Evolutionary conservation across 805 yeast species (phyloP).

Genomic region (Yarrowia keelungensis): DNA sequence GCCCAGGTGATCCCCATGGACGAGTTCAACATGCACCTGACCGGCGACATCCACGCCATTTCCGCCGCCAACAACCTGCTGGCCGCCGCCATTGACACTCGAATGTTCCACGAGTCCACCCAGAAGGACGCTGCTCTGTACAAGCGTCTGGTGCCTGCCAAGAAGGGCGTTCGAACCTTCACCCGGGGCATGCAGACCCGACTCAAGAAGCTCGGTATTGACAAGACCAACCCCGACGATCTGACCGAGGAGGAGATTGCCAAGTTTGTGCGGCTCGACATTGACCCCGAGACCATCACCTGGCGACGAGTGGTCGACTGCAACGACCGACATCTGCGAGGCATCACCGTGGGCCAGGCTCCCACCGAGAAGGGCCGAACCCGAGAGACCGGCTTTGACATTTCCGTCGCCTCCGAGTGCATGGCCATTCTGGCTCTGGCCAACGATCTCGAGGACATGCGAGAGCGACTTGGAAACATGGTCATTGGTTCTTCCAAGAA

Average conservation of each 20-base stretch:
- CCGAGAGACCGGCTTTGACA: constrained; percentile 91
- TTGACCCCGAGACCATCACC: constrained; percentile 88
- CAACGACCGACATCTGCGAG: constrained; percentile 90
- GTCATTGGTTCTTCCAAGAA: constrained; percentile 81
- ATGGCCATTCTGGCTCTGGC: constrained; percentile 95
- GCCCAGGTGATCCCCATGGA: constrained; percentile 99
- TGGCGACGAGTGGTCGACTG: constrained; percentile 94
- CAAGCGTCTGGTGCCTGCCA: constrained; percentile 83
- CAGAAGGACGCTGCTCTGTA: constrained; percentile 82
- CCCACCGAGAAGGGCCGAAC: constrained; percentile 90
- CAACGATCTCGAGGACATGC: constrained; percentile 78
- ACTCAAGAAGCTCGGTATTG: constrained; percentile 76
- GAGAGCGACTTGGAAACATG: constrained; percentile 84
- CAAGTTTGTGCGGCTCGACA: constrained; percentile 80
- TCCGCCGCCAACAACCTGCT: constrained; percentile 90
- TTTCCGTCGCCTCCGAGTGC: constrained; percentile 93
- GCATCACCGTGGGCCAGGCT: constrained; percentile 87
- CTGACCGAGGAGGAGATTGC: constrained; percentile 77
- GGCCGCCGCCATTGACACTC: constrained; percentile 96
- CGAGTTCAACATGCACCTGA: constrained; percentile 95
- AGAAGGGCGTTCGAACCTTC: constrained; percentile 77
- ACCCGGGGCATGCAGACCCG: constrained; percentile 80
- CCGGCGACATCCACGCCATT: constrained; percentile 98
- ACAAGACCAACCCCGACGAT: constrained; percentile 76
- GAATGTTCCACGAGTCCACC: constrained; percentile 93